phyloP scores from a whole-genome alignment of 768 basidiomycete genomes.

The Agrocybe pediades region DNA sequence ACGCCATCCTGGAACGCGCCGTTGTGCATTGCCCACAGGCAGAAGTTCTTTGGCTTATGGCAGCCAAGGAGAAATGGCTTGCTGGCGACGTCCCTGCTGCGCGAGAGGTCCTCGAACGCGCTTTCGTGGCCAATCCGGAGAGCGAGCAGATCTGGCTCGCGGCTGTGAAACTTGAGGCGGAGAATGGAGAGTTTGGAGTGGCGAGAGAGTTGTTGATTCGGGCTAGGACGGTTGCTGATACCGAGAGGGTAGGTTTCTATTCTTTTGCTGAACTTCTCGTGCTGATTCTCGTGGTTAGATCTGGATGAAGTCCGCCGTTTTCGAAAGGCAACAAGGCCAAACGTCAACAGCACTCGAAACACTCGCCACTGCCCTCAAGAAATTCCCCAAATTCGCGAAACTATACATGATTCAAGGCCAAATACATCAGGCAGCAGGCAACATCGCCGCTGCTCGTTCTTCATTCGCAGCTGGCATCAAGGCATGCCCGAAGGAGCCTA shows the following conservation, averaged over 20 bases:
- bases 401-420: constrained; percentile 98
- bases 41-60: constrained; percentile 97
- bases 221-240: constrained; percentile 89
- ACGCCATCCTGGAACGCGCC: constrained; percentile 79
- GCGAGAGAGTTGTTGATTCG: constrained; percentile 86
- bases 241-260: constrained; percentile 68
- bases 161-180: constrained; percentile 94
- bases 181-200: constrained; percentile 88
- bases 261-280: background rate
- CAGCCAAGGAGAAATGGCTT: constrained; percentile 97
- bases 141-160: constrained; percentile 98
- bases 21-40: constrained; percentile 93
- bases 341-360: constrained; percentile 74
- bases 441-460: constrained; percentile 68
- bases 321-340: constrained; percentile 88
- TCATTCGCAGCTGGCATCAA: constrained; percentile 86
- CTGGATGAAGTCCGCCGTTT: constrained; percentile 98
- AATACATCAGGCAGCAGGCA: constrained; percentile 68
- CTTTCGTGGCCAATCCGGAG: constrained; percentile 94
- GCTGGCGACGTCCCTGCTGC: constrained; percentile 88
- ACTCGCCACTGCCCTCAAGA: constrained; percentile 70
- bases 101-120: constrained; percentile 82
- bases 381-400: constrained; percentile 90
- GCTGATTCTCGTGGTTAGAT: constrained; percentile 53
- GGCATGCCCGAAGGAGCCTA: constrained; percentile 81